Evolutionary conservation across 164 flowering plant genomes (phyloP).

Genomic region (Vitis riparia): DNA sequence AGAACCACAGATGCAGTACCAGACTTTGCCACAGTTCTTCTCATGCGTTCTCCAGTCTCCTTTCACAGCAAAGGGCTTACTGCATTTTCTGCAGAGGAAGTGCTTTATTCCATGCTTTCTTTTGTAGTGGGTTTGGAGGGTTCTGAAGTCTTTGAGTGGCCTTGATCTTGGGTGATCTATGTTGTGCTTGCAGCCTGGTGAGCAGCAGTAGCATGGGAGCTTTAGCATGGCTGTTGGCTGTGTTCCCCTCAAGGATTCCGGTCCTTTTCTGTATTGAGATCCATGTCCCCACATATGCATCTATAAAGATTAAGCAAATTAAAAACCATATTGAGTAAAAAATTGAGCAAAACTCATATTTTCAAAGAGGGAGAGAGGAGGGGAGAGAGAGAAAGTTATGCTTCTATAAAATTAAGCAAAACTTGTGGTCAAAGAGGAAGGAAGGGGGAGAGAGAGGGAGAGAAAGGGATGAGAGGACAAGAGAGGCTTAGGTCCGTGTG

Average conservation of each 20-base stretch:
- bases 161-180: slow-evolving; percentile 48
- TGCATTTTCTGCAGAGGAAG: slow-evolving; percentile 49
- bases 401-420: too few relatives aligned
- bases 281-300: slow-evolving; percentile 75
- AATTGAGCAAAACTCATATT: not conserved
- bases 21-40: slow-evolving; percentile 54
- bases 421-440: too few relatives aligned
- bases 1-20: slow-evolving; percentile 53
- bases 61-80: slow-evolving; percentile 43
- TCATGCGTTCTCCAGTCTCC: slow-evolving; percentile 61
- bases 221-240: slow-evolving; percentile 50
- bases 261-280: slow-evolving; percentile 55
- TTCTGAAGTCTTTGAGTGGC: slow-evolving; percentile 54
- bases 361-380: not conserved
- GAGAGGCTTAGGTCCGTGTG: too few relatives aligned
- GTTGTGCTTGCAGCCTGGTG: slow-evolving; percentile 49
- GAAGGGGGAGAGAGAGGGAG: too few relatives aligned
- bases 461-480: too few relatives aligned
- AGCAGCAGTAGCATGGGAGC: slow-evolving; percentile 54
- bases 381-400: not conserved
- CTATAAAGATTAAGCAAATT: slow-evolving; percentile 11
- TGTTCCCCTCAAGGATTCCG: slow-evolving; percentile 43
- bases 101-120: slow-evolving; percentile 52
- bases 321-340: too few relatives aligned
- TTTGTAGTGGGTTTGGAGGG: slow-evolving; percentile 60